phyloP scores from a whole-genome alignment of 139 green algal species.

The Tetratostichococcus sp. region DNA sequence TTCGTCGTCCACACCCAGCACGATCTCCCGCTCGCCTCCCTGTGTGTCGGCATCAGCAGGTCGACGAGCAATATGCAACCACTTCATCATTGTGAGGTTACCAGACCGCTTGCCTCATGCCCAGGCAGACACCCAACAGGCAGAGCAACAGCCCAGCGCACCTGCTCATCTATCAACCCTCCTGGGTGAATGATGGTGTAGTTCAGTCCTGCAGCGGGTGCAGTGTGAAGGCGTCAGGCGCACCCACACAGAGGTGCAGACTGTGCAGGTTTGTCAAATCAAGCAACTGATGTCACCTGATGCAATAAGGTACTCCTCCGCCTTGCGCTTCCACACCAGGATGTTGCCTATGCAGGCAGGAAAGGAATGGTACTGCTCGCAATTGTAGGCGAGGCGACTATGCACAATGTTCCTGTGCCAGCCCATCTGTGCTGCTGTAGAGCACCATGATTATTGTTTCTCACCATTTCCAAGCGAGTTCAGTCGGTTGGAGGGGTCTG shows the following conservation, averaged over 20 bases:
- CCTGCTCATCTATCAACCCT: slow-evolving; percentile 55
- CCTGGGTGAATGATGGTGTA: slow-evolving; percentile 87
- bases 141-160: neutral
- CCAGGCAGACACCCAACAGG: too few relatives aligned
- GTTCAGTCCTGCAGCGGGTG: slow-evolving; percentile 37
- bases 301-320: slow-evolving; percentile 79
- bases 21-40: slow-evolving; percentile 60
- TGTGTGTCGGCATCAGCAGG: too few relatives aligned
- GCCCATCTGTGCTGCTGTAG: too few relatives aligned
- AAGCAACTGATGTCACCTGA: neutral
- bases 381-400: too few relatives aligned
- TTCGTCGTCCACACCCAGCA: slow-evolving; percentile 76
- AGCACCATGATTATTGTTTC: too few relatives aligned
- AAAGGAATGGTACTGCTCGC: too few relatives aligned
- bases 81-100: too few relatives aligned
- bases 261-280: neutral
- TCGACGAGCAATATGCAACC: too few relatives aligned
- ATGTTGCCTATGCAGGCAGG: slow-evolving; percentile 65
- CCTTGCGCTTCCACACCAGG: slow-evolving; percentile 80
- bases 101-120: too few relatives aligned
- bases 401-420: too few relatives aligned
- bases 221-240: too few relatives aligned
- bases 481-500: slow-evolving; percentile 51
- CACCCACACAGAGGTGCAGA: too few relatives aligned
- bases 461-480: slow-evolving; percentile 49